Percentiles rank a stretch among this genome's conserved stretches.
These are phyloP conservation scores for Tripterygium wilfordii DNA, from an alignment of 177 flowering plant genomes.

Conservation along the genomic window DNA sequence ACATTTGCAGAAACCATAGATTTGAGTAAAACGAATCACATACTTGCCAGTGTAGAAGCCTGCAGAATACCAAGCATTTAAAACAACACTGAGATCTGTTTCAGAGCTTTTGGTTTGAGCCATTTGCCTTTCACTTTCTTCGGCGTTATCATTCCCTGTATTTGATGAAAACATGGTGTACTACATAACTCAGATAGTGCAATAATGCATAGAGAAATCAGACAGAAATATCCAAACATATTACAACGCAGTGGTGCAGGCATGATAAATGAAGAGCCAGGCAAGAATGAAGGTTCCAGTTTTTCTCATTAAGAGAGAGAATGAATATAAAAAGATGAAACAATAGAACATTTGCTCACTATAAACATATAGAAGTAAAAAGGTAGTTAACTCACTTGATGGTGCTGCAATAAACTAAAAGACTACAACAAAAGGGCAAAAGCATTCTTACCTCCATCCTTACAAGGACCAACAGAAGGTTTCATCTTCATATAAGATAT, in stretches of 20 bases:
- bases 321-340: too few relatives aligned
- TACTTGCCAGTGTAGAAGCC: slow-evolving; percentile 73
- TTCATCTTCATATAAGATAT: slow-evolving; percentile 33
- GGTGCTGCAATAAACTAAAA: too few relatives aligned
- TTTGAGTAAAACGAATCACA: slow-evolving; percentile 11
- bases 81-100: slow-evolving; percentile 51
- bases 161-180: neutral
- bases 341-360: too few relatives aligned
- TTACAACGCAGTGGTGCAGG: too few relatives aligned
- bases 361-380: too few relatives aligned
- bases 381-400: too few relatives aligned
- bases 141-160: slow-evolving; percentile 20
- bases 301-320: too few relatives aligned
- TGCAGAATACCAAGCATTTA: slow-evolving; percentile 74
- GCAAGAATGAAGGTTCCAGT: too few relatives aligned
- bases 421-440: neutral
- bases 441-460: slow-evolving; percentile 23
- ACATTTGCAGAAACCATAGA: neutral
- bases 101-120: slow-evolving; percentile 19
- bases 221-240: too few relatives aligned
- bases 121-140: slow-evolving; percentile 13
- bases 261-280: too few relatives aligned
- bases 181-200: too few relatives aligned
- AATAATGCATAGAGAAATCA: too few relatives aligned
- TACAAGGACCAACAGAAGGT: slow-evolving; percentile 15